Evolutionary conservation across 768 basidiomycete species (phyloP), one percentile per base, ranked within the genome.

Genomic region (Naganishia kalamii): DNA sequence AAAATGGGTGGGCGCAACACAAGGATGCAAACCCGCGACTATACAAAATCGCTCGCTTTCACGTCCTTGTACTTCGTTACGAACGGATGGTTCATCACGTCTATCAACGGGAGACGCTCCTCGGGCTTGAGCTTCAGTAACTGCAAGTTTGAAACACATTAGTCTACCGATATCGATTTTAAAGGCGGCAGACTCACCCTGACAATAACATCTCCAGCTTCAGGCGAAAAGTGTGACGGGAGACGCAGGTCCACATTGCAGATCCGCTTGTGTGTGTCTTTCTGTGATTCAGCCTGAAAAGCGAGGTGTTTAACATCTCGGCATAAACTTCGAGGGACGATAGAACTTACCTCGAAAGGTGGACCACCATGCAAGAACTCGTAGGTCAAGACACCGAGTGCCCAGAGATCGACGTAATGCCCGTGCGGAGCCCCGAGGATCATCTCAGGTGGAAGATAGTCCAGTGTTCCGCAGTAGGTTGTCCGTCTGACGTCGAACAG

Each of bases 401-500:
- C 94, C 94, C 94, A 99, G 65, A 91, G 84, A 72, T 98, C 94
- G 41, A 98, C 94, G 73, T 85, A 87, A 72, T 92, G 90, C 61
- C 83, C 87, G 75, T 98, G 93, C 66, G 89, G 89, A 70, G 84
- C 87, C 0, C 88, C 87, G 71, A 96, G 92, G 15, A 99, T 89
- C 96, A 98, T 99, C 82, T 98, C 94, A 13, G 96, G 94, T 0
- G 96, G 93, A 12, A 99, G 83, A 75, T 98, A 98, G 76, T 98
- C 96, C 48, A 97, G 80, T 0, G 94, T 98, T 13, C 94, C 94
- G 71, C 94, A 98, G 12, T 98, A 83, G 0, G 96, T 97, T 80
- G 84, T 88, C 47, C 94, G 81, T 48, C 80, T 79, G 62, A 30
- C n/a, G 13, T 37, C 27, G 7, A 40, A 6, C 37, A 7, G 40